phyloP scores from a whole-genome alignment of 208 protist genomes.

The Trypanosoma vivax region DNA sequence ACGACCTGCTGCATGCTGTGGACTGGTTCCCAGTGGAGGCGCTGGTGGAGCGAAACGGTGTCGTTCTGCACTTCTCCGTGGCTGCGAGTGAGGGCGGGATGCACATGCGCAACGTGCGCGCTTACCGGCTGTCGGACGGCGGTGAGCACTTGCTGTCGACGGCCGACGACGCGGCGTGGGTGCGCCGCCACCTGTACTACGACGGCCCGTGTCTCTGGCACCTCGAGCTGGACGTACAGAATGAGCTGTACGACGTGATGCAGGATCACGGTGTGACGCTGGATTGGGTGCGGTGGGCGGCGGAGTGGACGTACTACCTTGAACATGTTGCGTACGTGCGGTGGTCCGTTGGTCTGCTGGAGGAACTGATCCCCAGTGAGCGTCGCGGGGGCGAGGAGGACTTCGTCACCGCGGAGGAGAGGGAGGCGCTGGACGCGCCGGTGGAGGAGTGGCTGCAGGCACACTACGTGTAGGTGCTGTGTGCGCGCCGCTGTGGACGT shows the following conservation, averaged over 20 bases:
- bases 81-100: constrained; percentile 66
- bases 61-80: constrained; percentile 75
- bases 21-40: constrained; percentile 79
- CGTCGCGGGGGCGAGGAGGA: too few species aligned
- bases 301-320: too few species aligned
- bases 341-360: too few species aligned
- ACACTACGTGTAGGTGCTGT: too few species aligned
- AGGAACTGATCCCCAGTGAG: too few species aligned
- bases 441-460: too few species aligned
- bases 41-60: constrained; percentile 56
- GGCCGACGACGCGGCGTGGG: constrained; percentile 41
- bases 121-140: constrained; percentile 36
- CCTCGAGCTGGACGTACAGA: constrained; percentile 73
- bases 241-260: constrained; percentile 84
- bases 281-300: constrained; percentile 66
- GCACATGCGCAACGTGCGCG: constrained; percentile 86
- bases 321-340: too few species aligned
- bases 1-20: constrained; percentile 57
- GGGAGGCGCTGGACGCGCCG: too few species aligned
- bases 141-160: constrained; percentile 20
- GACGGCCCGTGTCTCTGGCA: constrained; percentile 82
- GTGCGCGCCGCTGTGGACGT: too few species aligned
- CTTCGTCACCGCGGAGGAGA: too few species aligned
- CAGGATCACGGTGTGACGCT: constrained; percentile 73
- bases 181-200: constrained; percentile 64